Percentiles rank a stretch among this genome's conserved stretches.
phyloP scores from a whole-genome alignment of 768 basidiomycete species.

The Mycena pura region DNA sequence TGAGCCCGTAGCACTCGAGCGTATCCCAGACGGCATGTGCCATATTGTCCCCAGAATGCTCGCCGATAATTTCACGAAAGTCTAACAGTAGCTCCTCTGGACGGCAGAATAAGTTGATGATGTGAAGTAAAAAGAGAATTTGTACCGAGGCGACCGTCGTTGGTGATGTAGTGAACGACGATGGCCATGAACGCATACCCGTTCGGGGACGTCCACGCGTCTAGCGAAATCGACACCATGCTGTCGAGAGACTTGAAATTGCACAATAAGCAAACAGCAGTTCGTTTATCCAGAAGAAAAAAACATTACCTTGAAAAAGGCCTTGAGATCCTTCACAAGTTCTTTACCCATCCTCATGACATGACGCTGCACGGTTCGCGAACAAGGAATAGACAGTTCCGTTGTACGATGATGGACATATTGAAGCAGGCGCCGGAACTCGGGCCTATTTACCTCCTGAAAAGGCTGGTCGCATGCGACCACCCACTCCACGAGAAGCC shows the following conservation, averaged over 20 bases:
- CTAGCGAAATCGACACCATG: constrained; percentile 30
- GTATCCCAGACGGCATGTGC: constrained; percentile 41
- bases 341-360: neutral
- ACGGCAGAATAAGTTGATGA: neutral
- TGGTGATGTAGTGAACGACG: constrained; percentile 36
- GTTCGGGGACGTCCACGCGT: constrained; percentile 41
- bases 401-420: constrained; percentile 3
- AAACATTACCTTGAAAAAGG: constrained; percentile 1
- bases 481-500: constrained; percentile 4
- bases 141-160: constrained; percentile 32
- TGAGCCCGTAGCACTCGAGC: constrained; percentile 31
- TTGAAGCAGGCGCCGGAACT: neutral
- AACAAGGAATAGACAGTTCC: neutral
- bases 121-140: neutral
- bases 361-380: neutral
- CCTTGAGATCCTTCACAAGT: neutral
- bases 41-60: constrained; percentile 45
- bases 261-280: neutral
- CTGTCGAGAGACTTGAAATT: neutral
- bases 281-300: neutral
- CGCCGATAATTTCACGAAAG: constrained; percentile 41
- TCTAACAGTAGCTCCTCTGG: constrained; percentile 46
- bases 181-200: constrained; percentile 38
- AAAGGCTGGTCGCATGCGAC: constrained; percentile 13
- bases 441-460: neutral